Conservation (phyloP, 192 early-diverging fungal genomes). For the Gonapodya sp. region DNA sequence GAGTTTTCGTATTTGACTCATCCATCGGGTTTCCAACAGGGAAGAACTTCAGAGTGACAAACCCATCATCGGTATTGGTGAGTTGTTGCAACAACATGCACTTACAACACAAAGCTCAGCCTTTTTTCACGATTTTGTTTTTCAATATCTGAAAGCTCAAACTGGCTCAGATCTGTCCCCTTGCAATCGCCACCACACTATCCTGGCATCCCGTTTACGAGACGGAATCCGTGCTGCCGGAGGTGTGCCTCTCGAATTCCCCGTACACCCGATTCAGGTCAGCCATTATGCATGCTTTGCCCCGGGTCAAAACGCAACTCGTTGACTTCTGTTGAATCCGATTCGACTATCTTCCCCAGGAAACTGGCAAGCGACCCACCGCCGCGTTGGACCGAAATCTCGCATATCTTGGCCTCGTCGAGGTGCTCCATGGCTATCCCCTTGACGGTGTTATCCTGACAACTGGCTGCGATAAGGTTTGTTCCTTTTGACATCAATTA, state of each 20-base stretch:
- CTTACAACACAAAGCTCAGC: not conserved
- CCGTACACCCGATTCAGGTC: slow-evolving; percentile 7
- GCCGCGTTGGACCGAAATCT: slow-evolving; percentile 6
- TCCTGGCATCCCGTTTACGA: not conserved
- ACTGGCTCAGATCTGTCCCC: not conserved
- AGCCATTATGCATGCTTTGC: too few species aligned
- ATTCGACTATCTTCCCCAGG: not conserved
- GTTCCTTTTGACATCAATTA: not conserved
- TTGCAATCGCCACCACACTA: slow-evolving; percentile 8
- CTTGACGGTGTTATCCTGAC: slow-evolving; percentile 6
- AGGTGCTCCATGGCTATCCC: slow-evolving; percentile 8
- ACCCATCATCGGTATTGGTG: slow-evolving; percentile 3
- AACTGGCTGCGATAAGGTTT: slow-evolving; percentile 1
- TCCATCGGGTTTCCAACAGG: not conserved
- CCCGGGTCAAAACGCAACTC: too few species aligned
- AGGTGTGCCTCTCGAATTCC: slow-evolving; percentile 7
- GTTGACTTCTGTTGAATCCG: too few species aligned
- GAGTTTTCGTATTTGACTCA: not conserved
- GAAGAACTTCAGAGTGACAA: slow-evolving; percentile 6
- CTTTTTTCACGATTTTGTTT: not conserved
- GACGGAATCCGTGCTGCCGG: slow-evolving; percentile 6
- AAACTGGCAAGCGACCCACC: slow-evolving; percentile 7
- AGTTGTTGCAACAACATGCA: not conserved
- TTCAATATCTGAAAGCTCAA: not conserved
- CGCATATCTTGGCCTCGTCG: slow-evolving; percentile 2